Conservation (phyloP, 306 rosid genomes). For the Ochetophila trinervis region DNA sequence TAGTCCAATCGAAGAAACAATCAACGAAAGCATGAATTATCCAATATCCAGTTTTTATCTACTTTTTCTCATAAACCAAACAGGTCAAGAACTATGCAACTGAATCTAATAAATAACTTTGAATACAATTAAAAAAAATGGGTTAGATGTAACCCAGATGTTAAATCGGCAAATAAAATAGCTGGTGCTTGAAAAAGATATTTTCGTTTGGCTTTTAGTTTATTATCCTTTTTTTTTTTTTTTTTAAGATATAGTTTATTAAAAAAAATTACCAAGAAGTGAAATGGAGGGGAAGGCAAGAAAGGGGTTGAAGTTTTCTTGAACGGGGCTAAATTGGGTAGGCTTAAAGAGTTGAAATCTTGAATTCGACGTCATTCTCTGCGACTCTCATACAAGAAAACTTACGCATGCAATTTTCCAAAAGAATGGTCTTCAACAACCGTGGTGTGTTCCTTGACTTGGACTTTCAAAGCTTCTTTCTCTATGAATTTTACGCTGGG, state of each 20-base stretch:
- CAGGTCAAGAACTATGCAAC: conserved; percentile 7
- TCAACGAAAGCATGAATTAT: not conserved
- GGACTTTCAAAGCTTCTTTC: too few species aligned
- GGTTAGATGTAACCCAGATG: not conserved
- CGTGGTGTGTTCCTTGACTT: too few species aligned
- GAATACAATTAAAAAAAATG: not conserved
- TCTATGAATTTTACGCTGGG: too few species aligned
- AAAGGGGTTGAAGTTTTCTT: conserved; percentile 1
- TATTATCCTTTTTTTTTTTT: too few species aligned
- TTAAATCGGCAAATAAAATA: not conserved
- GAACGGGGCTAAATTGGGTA: not conserved
- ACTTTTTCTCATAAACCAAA: conserved; percentile 13
- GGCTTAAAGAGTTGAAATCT: conserved; percentile 1
- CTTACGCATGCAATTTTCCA: not conserved
- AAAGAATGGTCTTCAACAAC: too few species aligned
- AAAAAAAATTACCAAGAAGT: not conserved
- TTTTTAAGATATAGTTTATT: too few species aligned
- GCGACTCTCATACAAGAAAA: not conserved
- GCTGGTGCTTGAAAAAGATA: not conserved
- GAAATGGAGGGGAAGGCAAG: not conserved
- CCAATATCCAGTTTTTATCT: conserved; percentile 1
- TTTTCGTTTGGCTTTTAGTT: not conserved
- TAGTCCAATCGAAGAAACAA: conserved; percentile 14
- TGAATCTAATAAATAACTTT: conserved; percentile 1
- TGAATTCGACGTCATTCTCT: conserved; percentile 6